These are phyloP conservation scores for Lagenidium giganteum DNA, from an alignment of 352 stramenopile species.

Conservation along the genomic window DNA sequence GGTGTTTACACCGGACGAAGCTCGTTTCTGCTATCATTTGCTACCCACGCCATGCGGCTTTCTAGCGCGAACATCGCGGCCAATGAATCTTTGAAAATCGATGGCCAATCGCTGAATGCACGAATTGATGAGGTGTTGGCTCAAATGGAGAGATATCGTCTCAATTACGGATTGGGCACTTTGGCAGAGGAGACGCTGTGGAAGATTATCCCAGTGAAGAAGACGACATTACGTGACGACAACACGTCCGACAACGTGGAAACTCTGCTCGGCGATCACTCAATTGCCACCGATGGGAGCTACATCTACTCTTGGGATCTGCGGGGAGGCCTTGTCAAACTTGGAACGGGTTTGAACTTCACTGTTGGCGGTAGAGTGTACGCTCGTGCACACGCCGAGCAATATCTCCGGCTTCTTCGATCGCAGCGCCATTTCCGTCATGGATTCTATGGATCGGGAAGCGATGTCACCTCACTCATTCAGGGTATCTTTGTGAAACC, in stretches of 20 bases:
- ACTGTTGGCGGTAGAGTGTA: conserved; percentile 73
- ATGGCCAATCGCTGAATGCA: conserved; percentile 22
- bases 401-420: conserved; percentile 24
- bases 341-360: conserved; percentile 68
- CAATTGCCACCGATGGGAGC: conserved; percentile 56
- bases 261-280: too few relatives aligned
- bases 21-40: conserved; percentile 49
- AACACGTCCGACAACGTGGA: conserved; percentile 5
- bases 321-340: conserved; percentile 38
- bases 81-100: not conserved
- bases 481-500: conserved; percentile 2
- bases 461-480: conserved; percentile 28
- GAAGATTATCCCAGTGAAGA: conserved; percentile 42
- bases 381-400: conserved; percentile 15
- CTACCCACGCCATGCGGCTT: conserved; percentile 5
- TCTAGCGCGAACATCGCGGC: too few relatives aligned
- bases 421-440: conserved; percentile 18
- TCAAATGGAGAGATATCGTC: conserved; percentile 44
- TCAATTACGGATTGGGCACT: conserved; percentile 47
- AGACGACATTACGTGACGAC: conserved; percentile 7
- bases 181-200: conserved; percentile 32
- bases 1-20: conserved; percentile 51
- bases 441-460: conserved; percentile 34
- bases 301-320: conserved; percentile 61
- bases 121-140: conserved; percentile 36